phyloP scores from a whole-genome alignment of 129 eudicot species.

The Pulicaria dysenterica region DNA sequence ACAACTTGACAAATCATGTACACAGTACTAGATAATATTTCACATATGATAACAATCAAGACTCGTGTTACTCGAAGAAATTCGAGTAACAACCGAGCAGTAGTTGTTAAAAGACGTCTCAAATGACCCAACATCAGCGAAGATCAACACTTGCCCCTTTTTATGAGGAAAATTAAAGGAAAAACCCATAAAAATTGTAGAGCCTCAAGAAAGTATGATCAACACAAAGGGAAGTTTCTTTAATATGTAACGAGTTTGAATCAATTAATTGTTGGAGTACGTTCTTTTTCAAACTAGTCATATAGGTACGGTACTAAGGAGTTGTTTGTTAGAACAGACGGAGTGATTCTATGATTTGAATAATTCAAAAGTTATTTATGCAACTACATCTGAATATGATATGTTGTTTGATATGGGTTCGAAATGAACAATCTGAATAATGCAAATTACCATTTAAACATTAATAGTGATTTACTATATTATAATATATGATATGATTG shows the following conservation, averaged over 20 bases:
- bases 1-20: slow-evolving; percentile 2
- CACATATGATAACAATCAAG: not conserved
- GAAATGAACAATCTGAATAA: no score
- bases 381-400: no score
- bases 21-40: not conserved
- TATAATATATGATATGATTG: no score
- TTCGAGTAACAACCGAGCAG: not conserved
- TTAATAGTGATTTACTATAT: no score
- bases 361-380: no score
- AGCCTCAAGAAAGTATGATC: not conserved
- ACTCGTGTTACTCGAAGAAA: not conserved
- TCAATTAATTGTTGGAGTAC: not conserved
- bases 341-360: no score
- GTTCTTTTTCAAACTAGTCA: not conserved
- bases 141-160: not conserved
- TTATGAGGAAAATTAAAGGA: not conserved
- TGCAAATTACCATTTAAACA: no score
- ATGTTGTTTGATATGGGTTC: no score
- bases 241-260: not conserved
- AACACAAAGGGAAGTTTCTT: slow-evolving; percentile 2
- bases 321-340: no score
- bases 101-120: not conserved
- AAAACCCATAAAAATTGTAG: not conserved
- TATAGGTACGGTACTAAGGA: no score
- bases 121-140: not conserved